phyloP scores from a whole-genome alignment of 2,329 filamentous ascomycete species.

The Fusarium pseudograminearum region DNA sequence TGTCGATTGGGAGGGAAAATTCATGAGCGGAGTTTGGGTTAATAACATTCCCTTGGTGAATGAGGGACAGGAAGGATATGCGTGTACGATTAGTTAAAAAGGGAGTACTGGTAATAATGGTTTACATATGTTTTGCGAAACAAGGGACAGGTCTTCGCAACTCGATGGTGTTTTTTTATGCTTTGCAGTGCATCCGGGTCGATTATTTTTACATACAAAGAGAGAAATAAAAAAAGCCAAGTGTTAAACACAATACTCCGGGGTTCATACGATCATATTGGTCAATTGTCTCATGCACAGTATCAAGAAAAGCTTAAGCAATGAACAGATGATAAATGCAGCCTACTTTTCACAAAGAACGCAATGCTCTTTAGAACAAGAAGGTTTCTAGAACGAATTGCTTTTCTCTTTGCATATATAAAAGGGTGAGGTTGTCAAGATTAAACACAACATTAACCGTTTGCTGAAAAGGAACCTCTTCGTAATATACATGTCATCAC shows the following conservation, averaged over 20 bases:
- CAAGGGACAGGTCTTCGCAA: neutral
- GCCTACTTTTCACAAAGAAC: neutral
- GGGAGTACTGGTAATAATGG: conserved; percentile 2
- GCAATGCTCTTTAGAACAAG: neutral
- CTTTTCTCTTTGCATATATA: neutral
- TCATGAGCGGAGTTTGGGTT: conserved; percentile 32
- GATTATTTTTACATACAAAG: neutral
- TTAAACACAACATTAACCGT: neutral
- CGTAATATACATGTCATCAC: neutral
- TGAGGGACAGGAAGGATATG: neutral
- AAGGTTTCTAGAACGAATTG: neutral
- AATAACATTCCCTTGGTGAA: neutral
- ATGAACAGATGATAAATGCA: neutral
- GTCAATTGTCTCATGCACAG: neutral
- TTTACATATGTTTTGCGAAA: neutral
- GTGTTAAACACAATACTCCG: neutral
- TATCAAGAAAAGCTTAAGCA: neutral
- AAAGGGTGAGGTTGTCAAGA: neutral
- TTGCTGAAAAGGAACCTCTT: neutral
- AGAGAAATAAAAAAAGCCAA: neutral
- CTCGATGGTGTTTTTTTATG: neutral
- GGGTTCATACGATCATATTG: neutral
- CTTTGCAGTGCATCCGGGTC: neutral
- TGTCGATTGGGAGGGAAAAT: neutral
- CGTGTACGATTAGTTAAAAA: conserved; percentile 1